Evolutionary conservation across 495 filamentous ascomycete species (phyloP).

Genomic region (Penicillium psychrofluorescens): DNA sequence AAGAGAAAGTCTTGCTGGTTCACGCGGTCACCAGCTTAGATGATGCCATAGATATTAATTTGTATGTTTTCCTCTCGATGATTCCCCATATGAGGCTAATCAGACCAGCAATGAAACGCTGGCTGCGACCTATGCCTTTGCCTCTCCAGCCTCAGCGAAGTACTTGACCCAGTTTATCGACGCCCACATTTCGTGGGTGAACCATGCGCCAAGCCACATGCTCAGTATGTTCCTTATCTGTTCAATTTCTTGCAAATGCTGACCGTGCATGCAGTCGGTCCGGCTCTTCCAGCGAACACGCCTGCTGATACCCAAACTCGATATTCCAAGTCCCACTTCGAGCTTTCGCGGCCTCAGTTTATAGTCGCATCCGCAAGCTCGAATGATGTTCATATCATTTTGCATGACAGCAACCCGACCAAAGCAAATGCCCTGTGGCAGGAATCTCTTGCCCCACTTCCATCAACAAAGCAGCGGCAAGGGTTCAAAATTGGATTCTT

Average conservation of each 20-base stretch:
- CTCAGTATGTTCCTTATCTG: slow-evolving; percentile 18
- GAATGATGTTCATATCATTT: slow-evolving; percentile 5
- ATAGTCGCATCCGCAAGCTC: slow-evolving; percentile 10
- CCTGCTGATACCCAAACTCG: slow-evolving; percentile 20
- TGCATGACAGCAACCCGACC: slow-evolving; percentile 7
- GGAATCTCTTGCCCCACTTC: slow-evolving; percentile 27
- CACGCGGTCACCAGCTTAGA: slow-evolving; percentile 34
- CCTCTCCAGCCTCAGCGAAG: slow-evolving; percentile 36
- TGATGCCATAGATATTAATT: slow-evolving; percentile 37
- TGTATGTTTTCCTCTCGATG: slow-evolving; percentile 6
- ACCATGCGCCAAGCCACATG: slow-evolving; percentile 42
- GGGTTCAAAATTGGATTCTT: slow-evolving; percentile 42
- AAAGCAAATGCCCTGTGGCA: slow-evolving; percentile 14
- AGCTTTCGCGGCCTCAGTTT: slow-evolving; percentile 32
- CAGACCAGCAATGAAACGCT: slow-evolving; percentile 17
- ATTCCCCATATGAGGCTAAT: neutral
- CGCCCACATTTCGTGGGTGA: slow-evolving; percentile 37
- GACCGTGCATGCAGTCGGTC: slow-evolving; percentile 21
- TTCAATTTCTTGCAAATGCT: neutral
- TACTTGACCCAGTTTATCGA: slow-evolving; percentile 47
- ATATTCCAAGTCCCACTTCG: slow-evolving; percentile 32
- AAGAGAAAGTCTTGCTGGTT: slow-evolving; percentile 25
- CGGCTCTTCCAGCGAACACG: slow-evolving; percentile 26
- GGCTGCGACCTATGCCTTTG: slow-evolving; percentile 45
- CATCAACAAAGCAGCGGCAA: slow-evolving; percentile 26